These are phyloP conservation scores for Lagerstroemia speciosa DNA, from an alignment of 345 rosid species.

Conservation along the genomic window DNA sequence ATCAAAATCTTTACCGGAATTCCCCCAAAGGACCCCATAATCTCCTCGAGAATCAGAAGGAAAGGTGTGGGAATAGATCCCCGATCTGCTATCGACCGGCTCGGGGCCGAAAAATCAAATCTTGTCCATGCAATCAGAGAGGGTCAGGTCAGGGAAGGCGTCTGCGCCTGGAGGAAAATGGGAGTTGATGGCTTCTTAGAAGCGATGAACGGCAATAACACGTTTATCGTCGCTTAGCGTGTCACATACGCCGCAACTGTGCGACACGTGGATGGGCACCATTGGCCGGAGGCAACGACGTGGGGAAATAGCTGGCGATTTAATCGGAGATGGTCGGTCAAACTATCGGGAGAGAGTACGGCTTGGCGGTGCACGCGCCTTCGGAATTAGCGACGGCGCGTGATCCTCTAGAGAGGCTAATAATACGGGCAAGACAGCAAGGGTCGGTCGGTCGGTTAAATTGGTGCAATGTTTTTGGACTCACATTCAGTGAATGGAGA, in stretches of 20 bases:
- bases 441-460: no score
- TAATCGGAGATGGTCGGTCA: conserved; percentile 4
- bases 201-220: conserved; percentile 24
- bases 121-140: background rate
- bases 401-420: background rate
- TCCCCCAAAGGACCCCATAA: background rate
- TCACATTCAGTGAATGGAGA: no score
- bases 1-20: background rate
- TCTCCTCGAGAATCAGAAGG: background rate
- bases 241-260: background rate
- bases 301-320: background rate
- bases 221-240: conserved; percentile 22
- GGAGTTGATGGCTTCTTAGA: background rate
- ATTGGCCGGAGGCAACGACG: conserved; percentile 5
- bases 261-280: conserved; percentile 14
- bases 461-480: no score
- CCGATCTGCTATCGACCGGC: background rate
- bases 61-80: background rate
- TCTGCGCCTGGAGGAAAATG: background rate
- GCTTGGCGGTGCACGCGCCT: background rate
- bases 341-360: background rate
- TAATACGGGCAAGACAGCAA: background rate
- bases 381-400: conserved; percentile 1
- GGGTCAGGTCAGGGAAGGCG: conserved; percentile 7
- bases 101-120: background rate